Conservation (phyloP, 306 rosid genomes). For the Hylodesmum podocarpum region DNA sequence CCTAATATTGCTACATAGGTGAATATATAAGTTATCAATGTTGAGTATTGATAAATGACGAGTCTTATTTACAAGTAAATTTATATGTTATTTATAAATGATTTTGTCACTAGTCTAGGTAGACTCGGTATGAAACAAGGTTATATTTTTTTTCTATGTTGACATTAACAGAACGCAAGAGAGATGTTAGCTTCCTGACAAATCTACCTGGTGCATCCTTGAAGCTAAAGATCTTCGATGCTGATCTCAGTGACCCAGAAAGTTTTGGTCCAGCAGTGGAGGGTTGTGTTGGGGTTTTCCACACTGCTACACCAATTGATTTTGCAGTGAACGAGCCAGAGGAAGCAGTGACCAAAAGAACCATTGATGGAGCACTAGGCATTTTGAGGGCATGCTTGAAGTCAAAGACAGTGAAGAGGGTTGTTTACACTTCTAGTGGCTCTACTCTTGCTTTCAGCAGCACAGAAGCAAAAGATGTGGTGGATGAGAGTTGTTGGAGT, state of each 20-base stretch:
- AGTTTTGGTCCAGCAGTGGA: constrained; percentile 50
- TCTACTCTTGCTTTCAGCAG: constrained; percentile 29
- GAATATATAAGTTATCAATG: too few species aligned
- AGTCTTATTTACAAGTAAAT: too few species aligned
- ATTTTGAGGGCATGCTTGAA: constrained; percentile 46
- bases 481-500: constrained; percentile 65
- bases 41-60: too few species aligned
- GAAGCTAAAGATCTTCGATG: constrained; percentile 53
- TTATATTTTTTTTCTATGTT: not conserved
- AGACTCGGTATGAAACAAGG: too few species aligned
- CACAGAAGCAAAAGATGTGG: not conserved
- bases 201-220: constrained; percentile 51
- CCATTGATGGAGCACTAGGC: constrained; percentile 51
- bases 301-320: constrained; percentile 48
- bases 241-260: constrained; percentile 56
- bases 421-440: constrained; percentile 63
- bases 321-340: constrained; percentile 41
- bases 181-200: constrained; percentile 48
- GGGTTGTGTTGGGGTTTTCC: constrained; percentile 61
- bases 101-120: too few species aligned
- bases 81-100: too few species aligned
- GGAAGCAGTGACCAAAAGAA: constrained; percentile 42
- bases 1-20: too few species aligned
- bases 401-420: constrained; percentile 52
- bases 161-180: constrained; percentile 26